These are phyloP conservation scores for Thelephora terrestris DNA, from an alignment of 1,284 basidiomycete genomes.

Conservation along the genomic window DNA sequence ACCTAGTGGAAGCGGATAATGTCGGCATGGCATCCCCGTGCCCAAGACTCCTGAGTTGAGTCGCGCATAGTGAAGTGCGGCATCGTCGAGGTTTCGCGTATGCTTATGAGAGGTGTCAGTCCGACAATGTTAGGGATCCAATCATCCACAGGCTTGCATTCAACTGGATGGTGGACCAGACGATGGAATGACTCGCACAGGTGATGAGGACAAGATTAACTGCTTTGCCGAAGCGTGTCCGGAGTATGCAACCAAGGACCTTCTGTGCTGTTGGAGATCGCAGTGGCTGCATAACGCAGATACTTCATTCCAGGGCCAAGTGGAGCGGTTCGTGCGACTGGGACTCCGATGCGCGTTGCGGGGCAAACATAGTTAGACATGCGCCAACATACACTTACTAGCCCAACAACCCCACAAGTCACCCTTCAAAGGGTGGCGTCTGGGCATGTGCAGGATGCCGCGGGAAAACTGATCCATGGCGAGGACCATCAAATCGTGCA, in stretches of 20 bases:
- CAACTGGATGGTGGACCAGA: neutral
- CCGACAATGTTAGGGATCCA: too few species aligned
- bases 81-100: constrained; percentile 10
- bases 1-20: constrained; percentile 12
- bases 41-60: constrained; percentile 8
- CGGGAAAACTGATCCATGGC: constrained; percentile 59
- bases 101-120: too few species aligned
- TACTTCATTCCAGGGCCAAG: too few species aligned
- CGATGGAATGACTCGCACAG: neutral
- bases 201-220: neutral
- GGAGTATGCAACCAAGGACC: neutral
- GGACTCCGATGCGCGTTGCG: too few species aligned
- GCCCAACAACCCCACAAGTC: too few species aligned
- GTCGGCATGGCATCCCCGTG: constrained; percentile 12
- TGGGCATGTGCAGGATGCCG: constrained; percentile 60
- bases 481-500: constrained; percentile 43
- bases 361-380: too few species aligned
- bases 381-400: too few species aligned
- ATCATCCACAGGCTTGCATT: neutral
- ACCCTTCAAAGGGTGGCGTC: too few species aligned
- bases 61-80: constrained; percentile 8
- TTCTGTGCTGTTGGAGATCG: neutral
- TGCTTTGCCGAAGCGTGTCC: too few species aligned
- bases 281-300: too few species aligned
- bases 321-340: too few species aligned